Percentiles rank a stretch among this genome's conserved stretches.
Conservation (phyloP, 116 monocot genomes). For the Dioscorea cayenensis region DNA sequence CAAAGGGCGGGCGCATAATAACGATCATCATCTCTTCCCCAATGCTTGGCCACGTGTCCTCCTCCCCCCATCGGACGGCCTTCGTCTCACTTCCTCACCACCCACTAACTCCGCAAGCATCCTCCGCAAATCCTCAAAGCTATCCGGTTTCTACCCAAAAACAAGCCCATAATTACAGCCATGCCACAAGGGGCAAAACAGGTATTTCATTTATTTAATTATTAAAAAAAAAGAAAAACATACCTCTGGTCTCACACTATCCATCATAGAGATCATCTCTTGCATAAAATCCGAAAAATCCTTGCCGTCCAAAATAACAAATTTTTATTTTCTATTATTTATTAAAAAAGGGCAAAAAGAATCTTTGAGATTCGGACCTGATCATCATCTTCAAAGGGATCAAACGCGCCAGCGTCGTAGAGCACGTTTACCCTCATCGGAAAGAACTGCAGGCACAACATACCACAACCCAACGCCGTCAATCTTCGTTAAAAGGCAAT, state of each 20-base stretch:
- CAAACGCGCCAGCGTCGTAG: slow-evolving; percentile 75
- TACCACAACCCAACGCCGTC: not conserved
- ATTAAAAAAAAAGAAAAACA: too few relatives aligned
- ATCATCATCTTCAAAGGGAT: slow-evolving; percentile 65
- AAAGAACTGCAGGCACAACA: slow-evolving; percentile 43
- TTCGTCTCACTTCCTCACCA: not conserved
- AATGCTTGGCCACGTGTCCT: not conserved
- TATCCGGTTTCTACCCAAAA: slow-evolving; percentile 40
- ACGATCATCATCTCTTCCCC: not conserved
- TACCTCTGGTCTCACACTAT: slow-evolving; percentile 47
- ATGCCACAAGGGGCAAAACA: not conserved
- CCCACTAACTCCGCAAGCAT: slow-evolving; percentile 52
- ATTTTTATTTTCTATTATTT: not conserved
- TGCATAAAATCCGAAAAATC: slow-evolving; percentile 67
- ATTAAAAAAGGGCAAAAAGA: not conserved
- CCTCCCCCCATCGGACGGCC: slow-evolving; percentile 5
- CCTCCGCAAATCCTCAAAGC: slow-evolving; percentile 57
- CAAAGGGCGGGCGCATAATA: too few relatives aligned
- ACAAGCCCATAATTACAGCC: not conserved
- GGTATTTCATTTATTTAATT: not conserved
- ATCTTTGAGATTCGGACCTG: slow-evolving; percentile 19
- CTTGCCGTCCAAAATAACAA: slow-evolving; percentile 22
- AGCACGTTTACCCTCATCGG: slow-evolving; percentile 66
- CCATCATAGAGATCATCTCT: slow-evolving; percentile 73
- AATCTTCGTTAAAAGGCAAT: not conserved